These are phyloP conservation scores for Solanum peruvianum DNA, from an alignment of 257 asterid genomes.

Conservation along the genomic window DNA sequence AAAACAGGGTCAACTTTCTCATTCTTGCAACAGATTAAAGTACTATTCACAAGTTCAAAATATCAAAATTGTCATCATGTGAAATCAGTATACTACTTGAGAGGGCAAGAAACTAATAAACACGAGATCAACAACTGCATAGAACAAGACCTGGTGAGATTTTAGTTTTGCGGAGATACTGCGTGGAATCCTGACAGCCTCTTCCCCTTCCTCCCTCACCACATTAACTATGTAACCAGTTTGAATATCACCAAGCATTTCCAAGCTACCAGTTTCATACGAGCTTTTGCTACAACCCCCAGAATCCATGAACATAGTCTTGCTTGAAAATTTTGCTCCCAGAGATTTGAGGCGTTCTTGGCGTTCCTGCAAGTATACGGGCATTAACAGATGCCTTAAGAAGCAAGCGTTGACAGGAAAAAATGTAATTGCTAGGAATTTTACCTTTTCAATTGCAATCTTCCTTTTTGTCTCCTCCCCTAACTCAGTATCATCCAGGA, in stretches of 20 bases:
- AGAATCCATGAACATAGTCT: conserved; percentile 42
- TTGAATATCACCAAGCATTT: conserved; percentile 65
- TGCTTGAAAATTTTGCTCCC: conserved; percentile 67
- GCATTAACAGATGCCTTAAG: neutral
- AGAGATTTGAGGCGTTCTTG: conserved; percentile 96
- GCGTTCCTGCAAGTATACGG: conserved; percentile 55
- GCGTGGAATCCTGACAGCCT: conserved; percentile 88
- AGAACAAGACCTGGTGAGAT: conserved; percentile 68
- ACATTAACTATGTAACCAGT: conserved; percentile 82
- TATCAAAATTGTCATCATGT: neutral
- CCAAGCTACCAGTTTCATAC: conserved; percentile 45
- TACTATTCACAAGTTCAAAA: neutral
- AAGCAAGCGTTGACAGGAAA: neutral
- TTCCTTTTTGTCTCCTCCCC: conserved; percentile 96
- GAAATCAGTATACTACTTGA: neutral
- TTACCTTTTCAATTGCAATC: conserved; percentile 94
- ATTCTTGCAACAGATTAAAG: neutral
- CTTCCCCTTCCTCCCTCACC: conserved; percentile 96
- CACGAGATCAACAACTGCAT: neutral
- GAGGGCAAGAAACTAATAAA: neutral
- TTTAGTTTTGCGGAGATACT: conserved; percentile 82
- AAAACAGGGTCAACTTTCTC: neutral
- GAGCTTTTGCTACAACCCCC: conserved; percentile 29
- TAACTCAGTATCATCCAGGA: conserved; percentile 88
- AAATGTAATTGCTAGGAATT: neutral